Evolutionary conservation across 768 basidiomycete species (phyloP), one percentile per base, ranked within the genome.

Genomic region (Atractiella rhizophila): DNA sequence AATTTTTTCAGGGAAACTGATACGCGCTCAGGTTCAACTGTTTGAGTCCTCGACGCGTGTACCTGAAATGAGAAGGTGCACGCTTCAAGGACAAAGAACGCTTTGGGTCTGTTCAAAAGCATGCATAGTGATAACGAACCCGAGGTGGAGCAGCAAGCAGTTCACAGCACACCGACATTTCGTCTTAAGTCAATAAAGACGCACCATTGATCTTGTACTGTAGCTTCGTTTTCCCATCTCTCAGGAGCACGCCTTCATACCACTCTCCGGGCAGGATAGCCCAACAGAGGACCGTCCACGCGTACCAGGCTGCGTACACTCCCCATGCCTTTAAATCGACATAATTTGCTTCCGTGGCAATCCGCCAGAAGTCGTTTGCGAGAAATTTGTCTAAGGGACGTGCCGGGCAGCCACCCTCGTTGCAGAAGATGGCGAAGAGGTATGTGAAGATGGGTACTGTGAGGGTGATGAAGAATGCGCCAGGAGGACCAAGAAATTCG

Each of bases 201-300:
- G 51, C 54, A 85, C 86, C 86, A 62, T 98, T 96, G 45, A 91
- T 82, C 63, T 80, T 94, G 66, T 98, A 98, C 24, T 3, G 39
- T 45, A 66, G 60, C 56, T 77, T 74, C 54, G 66, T 73, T 40
- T 63, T 64, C 0, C 86, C 86, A 30, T 71, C 73, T 34, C 91
- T 67, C 51, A 88, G 58, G 7, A 64, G 62, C 20, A 63, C 68
- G 19, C 82, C 82, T 35, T 75, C 63, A 5, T 82, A 64, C 62
- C 64, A 64, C 44, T 79, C 74, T 4, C 69, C 71, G 15, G 71
- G 91, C 11, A 96, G 61, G 36, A 82, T 52, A 4, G 62, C 64
- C 85, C 86, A 94, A 3, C 78, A 67, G 2, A 69, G 59, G 35
- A 94, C 68, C 48, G 71, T 75, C 58, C 76, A 96, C n/a, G 69